These are phyloP conservation scores for Aphanomyces invadans DNA, from an alignment of 352 stramenopile genomes.

Conservation along the genomic window DNA sequence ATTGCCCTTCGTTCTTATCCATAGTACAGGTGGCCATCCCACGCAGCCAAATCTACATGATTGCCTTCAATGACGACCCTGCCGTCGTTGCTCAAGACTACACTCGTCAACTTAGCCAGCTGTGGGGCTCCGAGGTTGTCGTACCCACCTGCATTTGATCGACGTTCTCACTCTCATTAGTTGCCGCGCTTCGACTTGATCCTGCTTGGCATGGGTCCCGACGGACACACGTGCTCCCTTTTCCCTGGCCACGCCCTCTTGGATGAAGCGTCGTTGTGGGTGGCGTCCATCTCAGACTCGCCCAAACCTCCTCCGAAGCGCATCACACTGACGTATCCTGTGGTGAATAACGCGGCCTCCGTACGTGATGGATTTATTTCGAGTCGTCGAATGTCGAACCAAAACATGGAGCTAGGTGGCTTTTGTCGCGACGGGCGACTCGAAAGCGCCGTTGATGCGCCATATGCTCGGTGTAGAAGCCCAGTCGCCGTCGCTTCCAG, in stretches of 20 bases:
- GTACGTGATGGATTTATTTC: slow-evolving; percentile 33
- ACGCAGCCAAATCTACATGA: slow-evolving; percentile 83
- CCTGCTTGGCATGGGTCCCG: slow-evolving; percentile 95
- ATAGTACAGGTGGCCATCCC: slow-evolving; percentile 69
- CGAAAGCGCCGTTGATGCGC: slow-evolving; percentile 84
- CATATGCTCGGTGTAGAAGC: slow-evolving; percentile 64
- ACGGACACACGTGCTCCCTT: slow-evolving; percentile 97
- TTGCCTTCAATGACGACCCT: slow-evolving; percentile 73
- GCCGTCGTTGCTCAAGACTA: slow-evolving; percentile 62
- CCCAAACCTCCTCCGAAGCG: slow-evolving; percentile 94
- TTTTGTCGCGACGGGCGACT: slow-evolving; percentile 84
- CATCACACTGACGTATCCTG: slow-evolving; percentile 95
- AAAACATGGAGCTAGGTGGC: slow-evolving; percentile 47
- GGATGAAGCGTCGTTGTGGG: slow-evolving; percentile 70
- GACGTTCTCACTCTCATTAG: slow-evolving; percentile 27
- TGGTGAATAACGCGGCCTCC: slow-evolving; percentile 87
- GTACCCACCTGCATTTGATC: too few species aligned
- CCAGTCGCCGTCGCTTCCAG: slow-evolving; percentile 53
- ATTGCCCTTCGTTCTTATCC: slow-evolving; percentile 12
- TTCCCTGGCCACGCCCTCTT: slow-evolving; percentile 94
- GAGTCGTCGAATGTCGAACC: not conserved
- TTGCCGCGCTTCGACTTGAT: slow-evolving; percentile 91
- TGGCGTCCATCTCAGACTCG: slow-evolving; percentile 95
- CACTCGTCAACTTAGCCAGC: slow-evolving; percentile 50
- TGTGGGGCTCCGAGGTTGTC: slow-evolving; percentile 66